A percentile compares a stretch with the other conserved stretches of the same genome.
phyloP scores from a whole-genome alignment of 495 filamentous ascomycete genomes.

The Rhypophila decipiens region DNA sequence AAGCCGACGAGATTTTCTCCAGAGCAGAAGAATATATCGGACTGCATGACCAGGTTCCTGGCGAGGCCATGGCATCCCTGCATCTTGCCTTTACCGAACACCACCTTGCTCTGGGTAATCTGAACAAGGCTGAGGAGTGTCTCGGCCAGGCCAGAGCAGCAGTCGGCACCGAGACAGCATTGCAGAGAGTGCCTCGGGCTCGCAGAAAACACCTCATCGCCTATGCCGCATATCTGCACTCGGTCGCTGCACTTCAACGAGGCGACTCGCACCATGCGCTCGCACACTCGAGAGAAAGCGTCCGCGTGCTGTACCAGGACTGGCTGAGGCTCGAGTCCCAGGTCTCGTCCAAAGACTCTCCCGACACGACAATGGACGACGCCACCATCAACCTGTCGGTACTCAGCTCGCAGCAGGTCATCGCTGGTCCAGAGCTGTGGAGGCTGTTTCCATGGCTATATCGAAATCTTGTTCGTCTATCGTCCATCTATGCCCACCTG shows the following conservation, averaged over 20 bases:
- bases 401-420: constrained; percentile 10
- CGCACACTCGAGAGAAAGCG: constrained; percentile 57
- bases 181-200: constrained; percentile 15
- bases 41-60: constrained; percentile 3
- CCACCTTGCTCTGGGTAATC: constrained; percentile 59
- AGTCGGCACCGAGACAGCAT: constrained; percentile 11
- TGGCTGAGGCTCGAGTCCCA: constrained; percentile 59
- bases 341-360: constrained; percentile 20
- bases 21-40: constrained; percentile 43
- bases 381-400: constrained; percentile 12
- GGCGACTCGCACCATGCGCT: constrained; percentile 61
- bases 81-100: constrained; percentile 72
- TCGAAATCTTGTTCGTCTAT: constrained; percentile 61
- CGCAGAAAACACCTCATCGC: constrained; percentile 40
- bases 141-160: constrained; percentile 30
- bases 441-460: constrained; percentile 65
- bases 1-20: constrained; percentile 59
- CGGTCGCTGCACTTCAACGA: constrained; percentile 55
- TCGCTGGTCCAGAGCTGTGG: constrained; percentile 70
- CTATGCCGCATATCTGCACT: constrained; percentile 52
- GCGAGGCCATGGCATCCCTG: constrained; percentile 44
- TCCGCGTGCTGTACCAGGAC: constrained; percentile 59
- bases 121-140: constrained; percentile 49
- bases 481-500: constrained; percentile 68
- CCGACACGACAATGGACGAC: constrained; percentile 28